Evolutionary conservation across 768 basidiomycete genomes (phyloP), one percentile per base, ranked within the genome.

Genomic region (Termitomyces sp.): DNA sequence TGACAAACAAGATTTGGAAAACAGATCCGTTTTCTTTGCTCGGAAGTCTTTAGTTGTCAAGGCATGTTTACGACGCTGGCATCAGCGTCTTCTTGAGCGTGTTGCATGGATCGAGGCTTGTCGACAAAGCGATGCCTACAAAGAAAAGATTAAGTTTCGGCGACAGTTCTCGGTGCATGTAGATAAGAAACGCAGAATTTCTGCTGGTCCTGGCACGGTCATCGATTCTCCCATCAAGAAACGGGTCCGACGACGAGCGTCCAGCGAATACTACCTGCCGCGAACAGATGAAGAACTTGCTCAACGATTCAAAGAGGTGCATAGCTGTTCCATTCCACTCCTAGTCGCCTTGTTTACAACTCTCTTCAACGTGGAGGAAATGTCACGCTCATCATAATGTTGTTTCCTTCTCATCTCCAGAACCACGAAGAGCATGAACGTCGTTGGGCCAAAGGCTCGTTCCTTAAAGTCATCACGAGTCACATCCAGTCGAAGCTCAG

Each of bases 361-460:
- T 56, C 16, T 46, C 25, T 40, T 52, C 42, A 50, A 45, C 37
- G 14, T 39, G 56, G 62, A 52, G 52, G 61, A 43, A 57, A 30
- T 63, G 55, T 61, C 57, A 56, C 61, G 55, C 61, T 57, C 42
- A 62, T 60, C 30, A 62, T 59, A 35, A 57, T 55, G 35, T 61
- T 59, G 19, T 55, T 63, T 56, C 61, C 44, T 43, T 30, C 60
- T 58, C 28, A 34, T 60, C 32, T 53, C 16, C 67, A 91, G 89
- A 91, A 89, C 61, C 81, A 86, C 56, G 79, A 81, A 68, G 85
- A 87, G 57, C 83, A 89, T 57, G 79, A 83, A 60, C 79, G 77
- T 12, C 82, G 89, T 39, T 93, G 91, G 91, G 82, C 86, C 0
- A 77, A 75, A 47, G 86, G 86, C 14, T 84, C 90, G 0, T 91